Evolutionary conservation across 1,284 basidiomycete genomes (phyloP).

Genomic region (Rhodotorula sp.): DNA sequence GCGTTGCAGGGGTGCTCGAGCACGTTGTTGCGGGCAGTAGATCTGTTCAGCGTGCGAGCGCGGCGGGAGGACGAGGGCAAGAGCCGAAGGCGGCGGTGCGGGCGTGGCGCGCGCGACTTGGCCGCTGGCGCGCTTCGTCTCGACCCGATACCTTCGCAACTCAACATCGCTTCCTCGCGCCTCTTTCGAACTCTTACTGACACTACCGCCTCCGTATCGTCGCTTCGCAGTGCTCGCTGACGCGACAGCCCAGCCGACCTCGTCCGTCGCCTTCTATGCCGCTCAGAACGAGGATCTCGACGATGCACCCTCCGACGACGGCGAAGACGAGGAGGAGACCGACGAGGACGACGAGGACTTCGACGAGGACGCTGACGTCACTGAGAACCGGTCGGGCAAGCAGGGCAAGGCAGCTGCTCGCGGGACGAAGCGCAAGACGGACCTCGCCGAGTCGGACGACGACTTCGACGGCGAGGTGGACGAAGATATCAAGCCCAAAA

Average conservation of each 20-base stretch:
- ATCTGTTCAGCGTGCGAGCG: not conserved
- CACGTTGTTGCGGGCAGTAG: not conserved
- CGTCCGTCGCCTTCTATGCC: not conserved
- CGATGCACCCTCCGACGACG: constrained; percentile 16
- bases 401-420: not conserved
- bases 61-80: not conserved
- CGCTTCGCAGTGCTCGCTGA: not conserved
- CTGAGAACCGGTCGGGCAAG: not conserved
- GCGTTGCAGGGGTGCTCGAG: not conserved
- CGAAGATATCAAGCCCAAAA: constrained; percentile 2
- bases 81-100: not conserved
- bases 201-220: not conserved
- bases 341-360: constrained; percentile 29
- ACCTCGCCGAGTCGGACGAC: constrained; percentile 2
- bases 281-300: constrained; percentile 10
- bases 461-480: constrained; percentile 17
- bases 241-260: not conserved
- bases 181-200: not conserved
- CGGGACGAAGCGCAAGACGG: constrained; percentile 7
- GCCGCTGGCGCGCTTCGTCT: not conserved
- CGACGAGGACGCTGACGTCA: constrained; percentile 25
- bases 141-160: not conserved
- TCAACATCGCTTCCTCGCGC: not conserved
- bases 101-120: too few relatives aligned
- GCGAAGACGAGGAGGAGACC: constrained; percentile 11